Evolutionary conservation across 306 rosid species (phyloP).

Genomic region (Dryas drummondii): DNA sequence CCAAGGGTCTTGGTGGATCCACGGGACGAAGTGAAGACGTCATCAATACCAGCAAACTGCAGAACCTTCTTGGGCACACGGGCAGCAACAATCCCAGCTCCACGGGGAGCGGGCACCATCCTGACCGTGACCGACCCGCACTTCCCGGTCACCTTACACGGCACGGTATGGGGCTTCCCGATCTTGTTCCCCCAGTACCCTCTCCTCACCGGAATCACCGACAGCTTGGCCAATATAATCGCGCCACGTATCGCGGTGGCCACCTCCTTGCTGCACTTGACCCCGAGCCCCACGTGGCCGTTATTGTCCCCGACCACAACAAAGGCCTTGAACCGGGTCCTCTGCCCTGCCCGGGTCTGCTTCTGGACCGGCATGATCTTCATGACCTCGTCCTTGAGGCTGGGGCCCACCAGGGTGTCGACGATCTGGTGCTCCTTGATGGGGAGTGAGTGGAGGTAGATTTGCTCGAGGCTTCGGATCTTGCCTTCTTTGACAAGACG

Average conservation of each 20-base stretch:
- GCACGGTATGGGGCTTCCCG: slow-evolving; percentile 76
- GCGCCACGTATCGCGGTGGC: slow-evolving; percentile 68
- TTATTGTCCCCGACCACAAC: slow-evolving; percentile 66
- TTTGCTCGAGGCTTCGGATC: slow-evolving; percentile 56
- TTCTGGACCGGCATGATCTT: slow-evolving; percentile 78
- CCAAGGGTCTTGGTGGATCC: slow-evolving; percentile 83
- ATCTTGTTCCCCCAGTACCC: slow-evolving; percentile 85
- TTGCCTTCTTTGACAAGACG: slow-evolving; percentile 60
- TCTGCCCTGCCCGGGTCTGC: slow-evolving; percentile 67
- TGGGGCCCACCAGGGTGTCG: slow-evolving; percentile 57
- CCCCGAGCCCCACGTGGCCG: slow-evolving; percentile 73
- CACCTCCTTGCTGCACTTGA: slow-evolving; percentile 78
- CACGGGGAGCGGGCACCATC: slow-evolving; percentile 71
- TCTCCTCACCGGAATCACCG: slow-evolving; percentile 65
- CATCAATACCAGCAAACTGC: slow-evolving; percentile 71
- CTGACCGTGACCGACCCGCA: slow-evolving; percentile 66
- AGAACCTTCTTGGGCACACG: slow-evolving; percentile 72
- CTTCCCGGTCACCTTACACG: slow-evolving; percentile 68
- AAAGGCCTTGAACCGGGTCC: slow-evolving; percentile 71
- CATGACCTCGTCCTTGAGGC: slow-evolving; percentile 81
- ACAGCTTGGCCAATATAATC: slow-evolving; percentile 65
- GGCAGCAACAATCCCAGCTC: slow-evolving; percentile 67
- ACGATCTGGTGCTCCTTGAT: slow-evolving; percentile 72
- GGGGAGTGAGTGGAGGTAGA: slow-evolving; percentile 64
- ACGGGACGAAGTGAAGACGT: slow-evolving; percentile 69